phyloP scores from a whole-genome alignment of 148 eudicot genomes.

The Tetragonia tetragonoides region DNA sequence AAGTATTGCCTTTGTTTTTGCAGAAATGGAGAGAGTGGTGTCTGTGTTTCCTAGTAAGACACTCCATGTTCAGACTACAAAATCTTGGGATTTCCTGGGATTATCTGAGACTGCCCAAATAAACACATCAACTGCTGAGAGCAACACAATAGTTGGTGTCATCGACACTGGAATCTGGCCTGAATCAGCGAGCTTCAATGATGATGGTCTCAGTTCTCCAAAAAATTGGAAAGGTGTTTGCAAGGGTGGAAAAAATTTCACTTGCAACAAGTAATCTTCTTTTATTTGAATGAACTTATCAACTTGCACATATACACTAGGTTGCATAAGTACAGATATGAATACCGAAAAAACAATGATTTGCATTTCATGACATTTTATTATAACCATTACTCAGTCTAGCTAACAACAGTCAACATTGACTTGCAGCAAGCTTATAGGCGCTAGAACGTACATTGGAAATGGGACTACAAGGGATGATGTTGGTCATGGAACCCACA shows the following conservation, averaged over 20 bases:
- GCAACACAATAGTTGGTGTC: conserved; percentile 44
- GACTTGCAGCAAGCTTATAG: conserved; percentile 52
- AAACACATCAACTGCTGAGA: conserved; percentile 18
- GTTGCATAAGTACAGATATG: too few species aligned
- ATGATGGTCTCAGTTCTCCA: conserved; percentile 49
- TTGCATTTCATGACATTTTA: too few species aligned
- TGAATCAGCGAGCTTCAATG: conserved; percentile 47
- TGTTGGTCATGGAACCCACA: conserved; percentile 54
- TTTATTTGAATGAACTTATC: not conserved
- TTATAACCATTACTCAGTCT: not conserved
- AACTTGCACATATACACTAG: too few species aligned
- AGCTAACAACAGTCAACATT: too few species aligned
- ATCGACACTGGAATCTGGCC: conserved; percentile 63
- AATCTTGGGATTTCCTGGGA: conserved; percentile 71
- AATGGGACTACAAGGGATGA: conserved; percentile 31
- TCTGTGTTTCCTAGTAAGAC: conserved; percentile 48
- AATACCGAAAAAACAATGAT: too few species aligned
- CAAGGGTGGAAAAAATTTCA: conserved; percentile 31
- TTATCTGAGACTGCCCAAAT: conserved; percentile 18
- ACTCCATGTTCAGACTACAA: conserved; percentile 49
- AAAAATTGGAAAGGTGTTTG: conserved; percentile 60
- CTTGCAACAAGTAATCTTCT: conserved; percentile 58
- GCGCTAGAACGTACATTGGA: conserved; percentile 35
- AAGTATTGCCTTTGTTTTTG: not conserved
- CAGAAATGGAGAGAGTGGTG: conserved; percentile 42